phyloP scores from a whole-genome alignment of 495 filamentous ascomycete genomes.

The Penicillium pancosmium region DNA sequence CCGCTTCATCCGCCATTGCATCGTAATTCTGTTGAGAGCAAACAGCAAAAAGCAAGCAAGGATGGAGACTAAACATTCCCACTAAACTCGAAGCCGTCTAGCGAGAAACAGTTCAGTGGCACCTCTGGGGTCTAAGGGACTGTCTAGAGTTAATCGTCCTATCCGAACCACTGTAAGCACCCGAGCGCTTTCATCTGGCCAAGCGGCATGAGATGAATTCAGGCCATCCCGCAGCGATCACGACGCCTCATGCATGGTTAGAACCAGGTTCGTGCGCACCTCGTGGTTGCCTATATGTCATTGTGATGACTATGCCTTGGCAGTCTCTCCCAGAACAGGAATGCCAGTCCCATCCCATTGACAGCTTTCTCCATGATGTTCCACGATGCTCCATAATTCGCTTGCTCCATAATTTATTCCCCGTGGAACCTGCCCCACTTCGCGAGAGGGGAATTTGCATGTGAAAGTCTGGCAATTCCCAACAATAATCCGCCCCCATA shows the following conservation, averaged over 20 bases:
- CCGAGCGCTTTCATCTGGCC: neutral
- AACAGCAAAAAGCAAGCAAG: neutral
- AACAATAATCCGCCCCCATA: constrained; percentile 10
- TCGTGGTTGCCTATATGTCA: neutral
- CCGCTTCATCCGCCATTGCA: neutral
- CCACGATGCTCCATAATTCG: constrained; percentile 4
- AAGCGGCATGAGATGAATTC: constrained; percentile 1
- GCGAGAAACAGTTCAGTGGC: neutral
- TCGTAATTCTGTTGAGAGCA: constrained; percentile 9
- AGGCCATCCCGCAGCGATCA: constrained; percentile 2
- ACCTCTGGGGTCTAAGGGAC: constrained; percentile 3
- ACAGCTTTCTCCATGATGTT: constrained; percentile 2
- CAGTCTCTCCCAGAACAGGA: neutral
- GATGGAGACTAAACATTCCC: constrained; percentile 12
- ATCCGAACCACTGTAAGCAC: neutral
- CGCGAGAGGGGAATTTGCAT: constrained; percentile 13
- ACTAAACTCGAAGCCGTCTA: constrained; percentile 5
- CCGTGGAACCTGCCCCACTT: constrained; percentile 16
- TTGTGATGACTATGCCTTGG: constrained; percentile 2
- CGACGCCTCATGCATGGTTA: constrained; percentile 3
- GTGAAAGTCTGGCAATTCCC: constrained; percentile 20
- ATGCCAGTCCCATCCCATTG: neutral
- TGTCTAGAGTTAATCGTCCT: constrained; percentile 2
- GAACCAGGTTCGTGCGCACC: neutral
- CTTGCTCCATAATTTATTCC: constrained; percentile 5